phyloP scores from a whole-genome alignment of 345 rosid genomes.

The Eucalyptus cloeziana region DNA sequence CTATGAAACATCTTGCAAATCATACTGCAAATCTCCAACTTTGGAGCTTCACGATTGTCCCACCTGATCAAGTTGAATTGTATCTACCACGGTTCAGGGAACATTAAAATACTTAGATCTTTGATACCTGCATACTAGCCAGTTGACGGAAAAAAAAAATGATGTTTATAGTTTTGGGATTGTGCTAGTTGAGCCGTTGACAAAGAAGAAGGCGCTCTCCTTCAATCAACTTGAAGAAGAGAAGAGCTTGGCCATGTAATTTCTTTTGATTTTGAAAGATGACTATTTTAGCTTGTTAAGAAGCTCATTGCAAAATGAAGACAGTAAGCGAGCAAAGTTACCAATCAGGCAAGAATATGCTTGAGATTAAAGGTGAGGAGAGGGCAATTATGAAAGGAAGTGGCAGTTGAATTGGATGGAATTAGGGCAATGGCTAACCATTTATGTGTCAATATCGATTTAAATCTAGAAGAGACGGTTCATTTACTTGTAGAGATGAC shows the following conservation, averaged over 20 bases:
- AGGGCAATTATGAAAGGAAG: too few relatives aligned
- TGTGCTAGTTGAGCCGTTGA: background rate
- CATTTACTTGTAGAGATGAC: background rate
- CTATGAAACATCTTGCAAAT: background rate
- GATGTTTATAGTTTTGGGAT: too few relatives aligned
- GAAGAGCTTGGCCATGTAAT: background rate
- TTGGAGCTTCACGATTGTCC: too few relatives aligned
- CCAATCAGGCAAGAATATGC: background rate
- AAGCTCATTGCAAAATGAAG: background rate
- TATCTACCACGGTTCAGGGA: too few relatives aligned
- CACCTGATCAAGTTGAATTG: too few relatives aligned
- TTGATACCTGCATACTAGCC: background rate
- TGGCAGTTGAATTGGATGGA: too few relatives aligned
- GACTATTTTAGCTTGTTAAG: background rate
- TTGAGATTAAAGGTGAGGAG: too few relatives aligned
- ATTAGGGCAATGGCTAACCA: too few relatives aligned
- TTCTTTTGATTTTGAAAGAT: background rate
- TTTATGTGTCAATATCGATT: too few relatives aligned
- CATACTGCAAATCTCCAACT: too few relatives aligned
- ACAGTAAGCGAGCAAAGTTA: background rate
- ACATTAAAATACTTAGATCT: background rate
- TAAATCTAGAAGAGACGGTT: background rate
- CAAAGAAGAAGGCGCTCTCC: background rate
- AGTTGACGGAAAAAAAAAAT: fast-evolving
- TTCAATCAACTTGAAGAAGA: background rate